Percentiles rank a stretch among this genome's conserved stretches.
phyloP scores from a whole-genome alignment of 495 filamentous ascomycete species.

The Hyaloscypha bicolor region DNA sequence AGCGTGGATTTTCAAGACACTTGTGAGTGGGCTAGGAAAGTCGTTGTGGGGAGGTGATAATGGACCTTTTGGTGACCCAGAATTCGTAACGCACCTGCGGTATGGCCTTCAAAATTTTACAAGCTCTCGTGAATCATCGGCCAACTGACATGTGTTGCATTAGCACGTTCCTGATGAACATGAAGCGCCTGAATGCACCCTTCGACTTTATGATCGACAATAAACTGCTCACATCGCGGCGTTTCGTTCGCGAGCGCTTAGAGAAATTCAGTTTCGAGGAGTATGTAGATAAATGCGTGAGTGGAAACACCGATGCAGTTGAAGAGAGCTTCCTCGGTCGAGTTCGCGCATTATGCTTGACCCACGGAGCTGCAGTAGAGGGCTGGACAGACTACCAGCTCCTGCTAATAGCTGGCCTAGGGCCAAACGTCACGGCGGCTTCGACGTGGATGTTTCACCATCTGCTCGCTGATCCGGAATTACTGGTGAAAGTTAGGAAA shows the following conservation, averaged over 20 bases:
- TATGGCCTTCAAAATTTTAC: neutral
- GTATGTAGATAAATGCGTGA: neutral
- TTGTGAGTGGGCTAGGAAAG: neutral
- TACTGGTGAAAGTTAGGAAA: neutral
- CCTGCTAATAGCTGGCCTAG: constrained; percentile 11
- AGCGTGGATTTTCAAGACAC: neutral
- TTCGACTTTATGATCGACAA: constrained; percentile 5
- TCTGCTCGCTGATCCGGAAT: constrained; percentile 1
- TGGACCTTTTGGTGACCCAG: neutral
- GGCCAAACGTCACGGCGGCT: constrained; percentile 1
- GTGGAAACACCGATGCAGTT: neutral
- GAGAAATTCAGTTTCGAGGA: constrained; percentile 11
- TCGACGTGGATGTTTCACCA: constrained; percentile 9
- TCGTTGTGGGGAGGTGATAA: neutral
- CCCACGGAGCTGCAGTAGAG: constrained; percentile 1
- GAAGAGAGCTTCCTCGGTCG: constrained; percentile 7
- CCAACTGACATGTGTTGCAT: neutral
- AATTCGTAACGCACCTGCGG: neutral
- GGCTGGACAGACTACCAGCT: constrained; percentile 13
- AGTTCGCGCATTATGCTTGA: constrained; percentile 5
- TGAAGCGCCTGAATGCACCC: neutral
- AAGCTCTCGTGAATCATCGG: neutral
- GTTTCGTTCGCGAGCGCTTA: constrained; percentile 10
- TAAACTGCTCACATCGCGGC: neutral
- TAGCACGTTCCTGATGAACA: constrained; percentile 8